phyloP scores from a whole-genome alignment of 441 rosid genomes.

The Gossypium lobatum region DNA sequence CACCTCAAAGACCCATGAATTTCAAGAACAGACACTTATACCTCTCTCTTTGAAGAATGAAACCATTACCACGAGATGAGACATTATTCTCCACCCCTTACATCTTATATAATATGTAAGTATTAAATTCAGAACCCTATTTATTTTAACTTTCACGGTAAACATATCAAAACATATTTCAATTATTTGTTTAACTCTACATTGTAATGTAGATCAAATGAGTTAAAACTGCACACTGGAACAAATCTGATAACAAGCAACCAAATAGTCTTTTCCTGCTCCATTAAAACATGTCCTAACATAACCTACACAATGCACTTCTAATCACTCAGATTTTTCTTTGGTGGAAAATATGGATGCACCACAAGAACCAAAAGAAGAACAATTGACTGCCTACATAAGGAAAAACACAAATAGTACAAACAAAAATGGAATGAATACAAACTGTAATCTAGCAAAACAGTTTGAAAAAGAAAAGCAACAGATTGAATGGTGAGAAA shows the following conservation, averaged over 20 bases:
- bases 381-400: not conserved
- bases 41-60: not conserved
- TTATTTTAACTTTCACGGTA: not conserved
- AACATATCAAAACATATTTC: constrained; percentile 4
- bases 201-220: not conserved
- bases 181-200: not conserved
- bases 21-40: not conserved
- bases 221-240: not conserved
- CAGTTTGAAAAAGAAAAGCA: not conserved
- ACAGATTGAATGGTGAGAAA: not conserved
- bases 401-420: not conserved
- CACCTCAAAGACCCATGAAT: not conserved
- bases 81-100: not conserved
- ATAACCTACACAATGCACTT: not conserved
- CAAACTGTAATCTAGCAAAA: not conserved
- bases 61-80: not conserved
- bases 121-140: not conserved
- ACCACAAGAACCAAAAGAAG: not conserved
- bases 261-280: not conserved
- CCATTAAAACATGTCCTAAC: not conserved
- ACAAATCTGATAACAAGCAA: constrained; percentile 1
- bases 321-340: not conserved
- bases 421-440: not conserved
- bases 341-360: not conserved
- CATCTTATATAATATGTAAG: not conserved